phyloP scores from a whole-genome alignment of 345 rosid genomes.

The rapeseed (Brassica napus) region Da-Ae NC_063447.1:10091001-10091500 shows the following conservation, averaged over 20 bases:
- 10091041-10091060: background rate
- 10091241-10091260: background rate
- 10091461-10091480: background rate
- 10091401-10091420: no score
- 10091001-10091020: background rate
- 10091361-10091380: no score
- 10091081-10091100: background rate
- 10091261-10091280: background rate
- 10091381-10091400: no score
- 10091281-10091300: background rate
- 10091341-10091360: no score
- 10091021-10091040: background rate
- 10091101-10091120: background rate
- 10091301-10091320: background rate
- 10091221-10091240: background rate
- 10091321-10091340: no score
- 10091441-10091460: no score
- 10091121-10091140: background rate
- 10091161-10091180: background rate
- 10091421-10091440: no score
- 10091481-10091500: background rate
- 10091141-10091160: background rate
- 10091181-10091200: background rate
- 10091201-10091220: background rate
- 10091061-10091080: background rate